Evolutionary conservation across 495 filamentous ascomycete genomes (phyloP).

Genomic region (Penicillium psychrofluorescens): DNA sequence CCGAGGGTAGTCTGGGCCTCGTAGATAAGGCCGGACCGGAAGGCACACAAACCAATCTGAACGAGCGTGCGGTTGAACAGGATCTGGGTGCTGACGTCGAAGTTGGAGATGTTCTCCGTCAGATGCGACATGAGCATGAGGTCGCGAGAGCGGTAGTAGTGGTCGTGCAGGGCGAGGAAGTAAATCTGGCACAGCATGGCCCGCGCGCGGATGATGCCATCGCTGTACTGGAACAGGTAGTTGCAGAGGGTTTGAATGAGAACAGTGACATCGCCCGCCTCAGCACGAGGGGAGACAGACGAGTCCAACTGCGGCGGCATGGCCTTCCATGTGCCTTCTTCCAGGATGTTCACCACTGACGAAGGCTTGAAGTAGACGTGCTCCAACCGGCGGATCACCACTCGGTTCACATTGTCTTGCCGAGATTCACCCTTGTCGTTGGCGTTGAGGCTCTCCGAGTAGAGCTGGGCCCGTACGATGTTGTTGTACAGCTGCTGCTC

Average conservation of each 20-base stretch:
- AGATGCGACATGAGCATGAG: constrained; percentile 99
- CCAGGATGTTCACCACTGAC: constrained; percentile 84
- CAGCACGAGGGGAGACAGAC: constrained; percentile 63
- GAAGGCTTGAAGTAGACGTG: constrained; percentile 99
- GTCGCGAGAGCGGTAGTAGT: constrained; percentile 95
- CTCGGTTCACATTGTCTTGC: constrained; percentile 80
- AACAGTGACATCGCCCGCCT: constrained; percentile 53
- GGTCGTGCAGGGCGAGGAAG: constrained; percentile 92
- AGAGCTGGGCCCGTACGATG: constrained; percentile 78
- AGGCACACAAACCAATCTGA: constrained; percentile 96
- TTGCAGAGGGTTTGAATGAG: constrained; percentile 87
- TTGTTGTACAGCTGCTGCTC: constrained; percentile 89
- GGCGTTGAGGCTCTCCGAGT: constrained; percentile 71
- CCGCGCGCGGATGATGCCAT: constrained; percentile 90
- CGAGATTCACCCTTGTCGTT: constrained; percentile 63
- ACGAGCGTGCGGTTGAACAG: constrained; percentile 98
- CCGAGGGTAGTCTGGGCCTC: constrained; percentile 94
- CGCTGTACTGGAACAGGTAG: constrained; percentile 88
- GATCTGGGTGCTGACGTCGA: constrained; percentile 94
- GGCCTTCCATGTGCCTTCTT: constrained; percentile 86
- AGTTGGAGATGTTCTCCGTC: constrained; percentile 89
- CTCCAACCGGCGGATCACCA: constrained; percentile 89
- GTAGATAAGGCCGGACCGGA: constrained; percentile 93
- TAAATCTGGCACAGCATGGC: constrained; percentile 99
- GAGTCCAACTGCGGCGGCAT: constrained; percentile 69